Conservation (phyloP, 1,139 yeast genomes). For the Pichia sp. region DNA sequence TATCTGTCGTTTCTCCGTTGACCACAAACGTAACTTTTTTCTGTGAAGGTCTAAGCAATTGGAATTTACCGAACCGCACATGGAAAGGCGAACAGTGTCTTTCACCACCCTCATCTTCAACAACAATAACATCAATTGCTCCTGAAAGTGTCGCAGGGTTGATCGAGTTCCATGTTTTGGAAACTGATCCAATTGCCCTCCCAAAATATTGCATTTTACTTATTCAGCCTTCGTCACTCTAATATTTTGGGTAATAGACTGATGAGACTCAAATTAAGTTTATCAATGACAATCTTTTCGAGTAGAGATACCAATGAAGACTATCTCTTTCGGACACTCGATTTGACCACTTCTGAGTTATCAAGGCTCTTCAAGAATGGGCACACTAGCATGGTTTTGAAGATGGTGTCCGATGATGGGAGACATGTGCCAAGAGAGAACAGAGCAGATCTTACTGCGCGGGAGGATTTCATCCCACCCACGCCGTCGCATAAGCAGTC, state of each 20-base stretch:
- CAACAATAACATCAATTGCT: constrained; percentile 93
- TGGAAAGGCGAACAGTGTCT: constrained; percentile 95
- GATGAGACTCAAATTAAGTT: not conserved
- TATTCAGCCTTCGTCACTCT: not conserved
- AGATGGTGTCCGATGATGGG: not conserved
- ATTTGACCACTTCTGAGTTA: not conserved
- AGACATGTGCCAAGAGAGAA: not conserved
- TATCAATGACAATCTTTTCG: not conserved
- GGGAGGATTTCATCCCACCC: not conserved
- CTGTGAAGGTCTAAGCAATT: constrained; percentile 89
- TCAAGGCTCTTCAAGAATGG: not conserved
- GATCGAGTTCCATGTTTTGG: constrained; percentile 94
- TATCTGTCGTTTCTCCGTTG: constrained; percentile 73
- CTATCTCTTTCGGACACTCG: not conserved
- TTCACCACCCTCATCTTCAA: constrained; percentile 84
- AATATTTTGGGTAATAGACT: not conserved
- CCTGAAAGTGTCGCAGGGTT: constrained; percentile 96
- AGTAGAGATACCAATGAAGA: not conserved
- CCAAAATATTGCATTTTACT: constrained; percentile 90
- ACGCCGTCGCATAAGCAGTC: not conserved
- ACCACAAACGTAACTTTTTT: constrained; percentile 87
- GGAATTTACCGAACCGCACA: constrained; percentile 91
- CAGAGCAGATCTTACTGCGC: not conserved
- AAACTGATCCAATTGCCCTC: constrained; percentile 88
- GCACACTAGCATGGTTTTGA: not conserved